Evolutionary conservation across 495 filamentous ascomycete species (phyloP).

Genomic region (Aspergillus saccharolyticus): DNA sequence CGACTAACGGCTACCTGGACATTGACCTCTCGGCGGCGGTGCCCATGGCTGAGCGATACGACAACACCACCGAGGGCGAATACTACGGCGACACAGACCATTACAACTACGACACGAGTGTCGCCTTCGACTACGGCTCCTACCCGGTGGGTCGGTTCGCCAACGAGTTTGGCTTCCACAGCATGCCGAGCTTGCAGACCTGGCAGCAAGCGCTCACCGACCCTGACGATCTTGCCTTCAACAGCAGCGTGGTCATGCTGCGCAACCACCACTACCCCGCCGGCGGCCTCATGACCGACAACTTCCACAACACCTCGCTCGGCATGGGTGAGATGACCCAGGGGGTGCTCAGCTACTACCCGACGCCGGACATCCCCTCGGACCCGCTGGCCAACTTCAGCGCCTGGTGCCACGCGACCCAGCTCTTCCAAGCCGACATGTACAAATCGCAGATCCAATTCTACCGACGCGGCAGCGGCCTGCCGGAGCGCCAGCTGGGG

Average conservation of each 20-base stretch:
- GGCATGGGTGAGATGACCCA: conserved; percentile 64
- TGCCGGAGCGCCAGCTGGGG: conserved; percentile 57
- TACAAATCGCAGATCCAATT: conserved; percentile 61
- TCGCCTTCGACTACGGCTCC: conserved; percentile 50
- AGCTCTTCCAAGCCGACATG: conserved; percentile 64
- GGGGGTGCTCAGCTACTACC: conserved; percentile 57
- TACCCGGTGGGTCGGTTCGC: conserved; percentile 63
- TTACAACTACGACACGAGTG: conserved; percentile 58
- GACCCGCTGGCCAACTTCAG: conserved; percentile 60
- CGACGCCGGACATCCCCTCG: conserved; percentile 48
- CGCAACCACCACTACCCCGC: conserved; percentile 64
- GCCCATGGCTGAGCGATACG: conserved; percentile 58
- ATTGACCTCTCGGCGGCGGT: conserved; percentile 53
- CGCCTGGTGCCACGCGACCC: conserved; percentile 63
- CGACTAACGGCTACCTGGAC: conserved; percentile 57
- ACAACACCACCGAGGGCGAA: conserved; percentile 49
- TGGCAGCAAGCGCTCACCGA: conserved; percentile 52
- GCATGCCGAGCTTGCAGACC: conserved; percentile 59
- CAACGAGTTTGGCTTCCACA: conserved; percentile 64
- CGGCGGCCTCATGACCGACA: conserved; percentile 35
- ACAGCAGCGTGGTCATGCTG: conserved; percentile 53
- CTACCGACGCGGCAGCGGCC: conserved; percentile 59
- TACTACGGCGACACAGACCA: conserved; percentile 67
- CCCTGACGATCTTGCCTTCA: conserved; percentile 51
- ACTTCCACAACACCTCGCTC: conserved; percentile 31